Evolutionary conservation across 2,329 filamentous ascomycete genomes (phyloP).

Genomic region (Fusarium continuum): DNA sequence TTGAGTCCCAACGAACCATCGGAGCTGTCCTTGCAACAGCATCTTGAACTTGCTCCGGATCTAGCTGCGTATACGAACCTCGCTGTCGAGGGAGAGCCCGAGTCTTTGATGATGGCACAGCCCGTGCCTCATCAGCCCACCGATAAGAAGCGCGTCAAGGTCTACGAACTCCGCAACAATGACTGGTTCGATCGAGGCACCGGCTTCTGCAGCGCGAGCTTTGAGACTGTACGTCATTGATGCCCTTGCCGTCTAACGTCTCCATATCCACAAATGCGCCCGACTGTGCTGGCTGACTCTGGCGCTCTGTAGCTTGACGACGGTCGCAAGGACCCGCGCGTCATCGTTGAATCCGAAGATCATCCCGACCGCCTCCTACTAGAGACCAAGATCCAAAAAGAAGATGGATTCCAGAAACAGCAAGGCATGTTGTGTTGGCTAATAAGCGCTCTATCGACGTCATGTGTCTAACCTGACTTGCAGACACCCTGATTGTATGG

Average conservation of each 20-base stretch:
- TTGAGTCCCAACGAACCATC: slow-evolving; percentile 61
- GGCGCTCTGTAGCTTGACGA: slow-evolving; percentile 58
- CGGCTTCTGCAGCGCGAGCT: slow-evolving; percentile 87
- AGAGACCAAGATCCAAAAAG: slow-evolving; percentile 89
- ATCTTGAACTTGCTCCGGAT: slow-evolving; percentile 65
- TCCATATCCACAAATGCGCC: slow-evolving; percentile 14
- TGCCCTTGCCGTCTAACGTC: slow-evolving; percentile 11
- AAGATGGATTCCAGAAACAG: slow-evolving; percentile 98
- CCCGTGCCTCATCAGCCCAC: slow-evolving; percentile 73
- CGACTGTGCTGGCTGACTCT: slow-evolving; percentile 41
- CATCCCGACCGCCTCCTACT: slow-evolving; percentile 83
- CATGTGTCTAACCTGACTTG: slow-evolving; percentile 41
- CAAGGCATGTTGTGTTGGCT: slow-evolving; percentile 71
- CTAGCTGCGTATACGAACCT: slow-evolving; percentile 61
- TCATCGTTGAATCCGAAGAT: slow-evolving; percentile 94
- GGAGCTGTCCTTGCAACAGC: slow-evolving; percentile 68
- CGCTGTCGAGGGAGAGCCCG: slow-evolving; percentile 62
- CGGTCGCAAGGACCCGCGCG: slow-evolving; percentile 81
- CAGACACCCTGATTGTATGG: slow-evolving; percentile 98
- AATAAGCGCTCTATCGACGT: slow-evolving; percentile 29
- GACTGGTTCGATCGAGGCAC: slow-evolving; percentile 99
- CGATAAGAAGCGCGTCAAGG: slow-evolving; percentile 87
- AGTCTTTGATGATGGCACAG: slow-evolving; percentile 77
- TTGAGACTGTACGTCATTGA: slow-evolving; percentile 71
- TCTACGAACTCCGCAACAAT: slow-evolving; percentile 97